Evolutionary conservation across 805 yeast genomes (phyloP), one percentile per base, ranked within the genome.

Genomic region (Starmerella lactis-condensi): DNA sequence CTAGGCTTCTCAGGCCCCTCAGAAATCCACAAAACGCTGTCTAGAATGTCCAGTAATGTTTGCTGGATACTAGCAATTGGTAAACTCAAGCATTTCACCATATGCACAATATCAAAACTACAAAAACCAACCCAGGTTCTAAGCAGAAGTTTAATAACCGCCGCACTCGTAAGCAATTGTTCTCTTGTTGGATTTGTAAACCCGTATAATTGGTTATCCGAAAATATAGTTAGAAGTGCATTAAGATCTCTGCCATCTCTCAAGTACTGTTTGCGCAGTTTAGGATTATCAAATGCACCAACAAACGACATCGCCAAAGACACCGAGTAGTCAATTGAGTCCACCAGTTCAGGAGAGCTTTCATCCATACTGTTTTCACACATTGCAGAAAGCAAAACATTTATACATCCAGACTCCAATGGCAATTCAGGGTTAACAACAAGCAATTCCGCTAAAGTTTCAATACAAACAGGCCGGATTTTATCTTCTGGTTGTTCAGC

Each of bases 91-190:
- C 48, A 45, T 22, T 41, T 31, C 10, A 42, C 37, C 8, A 45
- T 35, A 18, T 35, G 64, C n/a, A 69, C 70, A 31, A 64, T 61
- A n/a, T 58, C 52, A 26, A 89, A 56, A 47, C 82, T 73, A 26
- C 61, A 52, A 2, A 82, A 45, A 0, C 98, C 99, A 9, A 75
- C 61, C 69, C 85, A 74, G 21, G 70, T 62, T 38, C 78, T 75
- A 29, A 85, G 52, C 16, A 78, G 54, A 4, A 65, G 49, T 0
- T 75, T 55, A 2, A 85, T 50, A 6, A 79, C 58, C 26, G 65
- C 61, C 0, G 82, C 67, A 15, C 29, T 17, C 8, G 21, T 26
- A n/a, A n/a, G n/a, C n/a, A n/a, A n/a, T 9, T 10, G 69, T 57
- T 36, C 62, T 65, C 35, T 73, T 75, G 18, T 81, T 54, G 40